Evolutionary conservation across 768 basidiomycete species (phyloP).

Genomic region (Hygrophorus russula): DNA sequence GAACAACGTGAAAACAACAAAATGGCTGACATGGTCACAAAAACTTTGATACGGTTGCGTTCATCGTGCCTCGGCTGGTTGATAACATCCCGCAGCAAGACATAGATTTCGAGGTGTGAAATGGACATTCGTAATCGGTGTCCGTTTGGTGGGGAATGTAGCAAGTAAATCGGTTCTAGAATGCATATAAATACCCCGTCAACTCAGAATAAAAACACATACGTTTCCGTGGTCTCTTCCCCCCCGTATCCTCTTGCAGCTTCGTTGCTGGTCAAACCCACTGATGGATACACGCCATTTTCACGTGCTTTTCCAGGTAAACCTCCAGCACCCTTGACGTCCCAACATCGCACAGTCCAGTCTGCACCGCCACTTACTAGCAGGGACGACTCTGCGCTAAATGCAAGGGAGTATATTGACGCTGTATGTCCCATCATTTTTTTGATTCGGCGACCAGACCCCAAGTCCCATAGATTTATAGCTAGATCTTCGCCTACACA

Average conservation of each 20-base stretch:
- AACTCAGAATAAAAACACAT: slow-evolving; percentile 16
- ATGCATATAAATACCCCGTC: slow-evolving; percentile 1
- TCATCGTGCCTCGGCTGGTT: slow-evolving; percentile 46
- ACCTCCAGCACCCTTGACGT: slow-evolving; percentile 75
- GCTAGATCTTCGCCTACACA: slow-evolving; percentile 73
- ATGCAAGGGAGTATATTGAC: slow-evolving; percentile 82
- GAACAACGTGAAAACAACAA: neutral
- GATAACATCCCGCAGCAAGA: slow-evolving; percentile 70
- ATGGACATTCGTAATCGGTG: slow-evolving; percentile 84
- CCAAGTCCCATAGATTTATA: slow-evolving; percentile 94
- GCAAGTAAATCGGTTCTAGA: slow-evolving; percentile 72
- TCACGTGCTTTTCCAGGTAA: slow-evolving; percentile 28
- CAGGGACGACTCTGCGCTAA: slow-evolving; percentile 84
- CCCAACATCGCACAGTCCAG: slow-evolving; percentile 98
- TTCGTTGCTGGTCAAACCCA: slow-evolving; percentile 20
- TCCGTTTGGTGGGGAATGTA: slow-evolving; percentile 93
- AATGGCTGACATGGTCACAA: neutral
- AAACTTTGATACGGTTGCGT: too few species aligned
- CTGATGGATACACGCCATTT: slow-evolving; percentile 9
- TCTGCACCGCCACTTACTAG: slow-evolving; percentile 89
- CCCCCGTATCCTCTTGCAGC: slow-evolving; percentile 29
- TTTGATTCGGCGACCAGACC: slow-evolving; percentile 89
- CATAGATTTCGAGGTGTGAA: slow-evolving; percentile 94
- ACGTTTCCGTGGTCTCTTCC: slow-evolving; percentile 65
- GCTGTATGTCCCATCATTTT: slow-evolving; percentile 92